A percentile compares a stretch with the other conserved stretches of the same genome.
Conservation (phyloP, 2,329 filamentous ascomycete genomes). For the Davidsoniella australis region DNA sequence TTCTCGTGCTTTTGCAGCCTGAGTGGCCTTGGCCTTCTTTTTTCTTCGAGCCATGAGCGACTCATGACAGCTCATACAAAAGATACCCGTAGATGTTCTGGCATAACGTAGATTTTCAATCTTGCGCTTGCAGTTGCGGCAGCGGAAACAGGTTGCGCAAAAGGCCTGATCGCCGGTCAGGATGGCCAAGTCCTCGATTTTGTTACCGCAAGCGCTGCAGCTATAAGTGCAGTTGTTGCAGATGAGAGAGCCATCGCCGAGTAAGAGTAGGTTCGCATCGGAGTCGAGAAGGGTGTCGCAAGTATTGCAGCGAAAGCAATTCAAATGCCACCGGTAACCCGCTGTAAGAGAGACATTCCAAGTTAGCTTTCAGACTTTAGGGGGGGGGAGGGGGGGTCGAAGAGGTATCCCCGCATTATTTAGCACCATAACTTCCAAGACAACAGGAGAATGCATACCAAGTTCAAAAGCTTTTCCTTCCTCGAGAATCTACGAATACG, state of each 20-base stretch:
- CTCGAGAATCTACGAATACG: constrained; percentile 60
- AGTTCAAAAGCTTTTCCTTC: constrained; percentile 98
- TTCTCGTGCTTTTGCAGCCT: constrained; percentile 40
- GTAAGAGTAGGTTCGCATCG: constrained; percentile 88
- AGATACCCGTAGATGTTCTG: constrained; percentile 92
- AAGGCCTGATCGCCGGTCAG: constrained; percentile 96
- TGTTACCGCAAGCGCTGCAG: constrained; percentile 89
- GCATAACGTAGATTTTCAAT: constrained; percentile 98
- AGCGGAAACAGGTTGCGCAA: constrained; percentile 91
- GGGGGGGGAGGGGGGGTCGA: constrained; percentile 9
- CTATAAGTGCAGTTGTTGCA: constrained; percentile 99
- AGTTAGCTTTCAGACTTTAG: neutral
- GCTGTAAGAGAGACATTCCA: constrained; percentile 32
- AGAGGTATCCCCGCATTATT: constrained; percentile 1
- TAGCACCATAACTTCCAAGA: neutral
- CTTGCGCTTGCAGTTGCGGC: constrained; percentile 94
- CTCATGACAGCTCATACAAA: constrained; percentile 98
- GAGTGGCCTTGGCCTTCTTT: constrained; percentile 59
- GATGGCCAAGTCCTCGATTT: constrained; percentile 96
- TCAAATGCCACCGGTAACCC: constrained; percentile 94
- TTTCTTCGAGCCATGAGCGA: constrained; percentile 82
- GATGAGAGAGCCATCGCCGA: constrained; percentile 93
- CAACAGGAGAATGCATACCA: constrained; percentile 37
- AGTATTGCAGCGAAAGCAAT: constrained; percentile 95
- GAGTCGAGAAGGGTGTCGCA: constrained; percentile 93